Evolutionary conservation across 768 basidiomycete genomes (phyloP), one percentile per base, ranked within the genome.

Genomic region (Psilocybe sp.): DNA sequence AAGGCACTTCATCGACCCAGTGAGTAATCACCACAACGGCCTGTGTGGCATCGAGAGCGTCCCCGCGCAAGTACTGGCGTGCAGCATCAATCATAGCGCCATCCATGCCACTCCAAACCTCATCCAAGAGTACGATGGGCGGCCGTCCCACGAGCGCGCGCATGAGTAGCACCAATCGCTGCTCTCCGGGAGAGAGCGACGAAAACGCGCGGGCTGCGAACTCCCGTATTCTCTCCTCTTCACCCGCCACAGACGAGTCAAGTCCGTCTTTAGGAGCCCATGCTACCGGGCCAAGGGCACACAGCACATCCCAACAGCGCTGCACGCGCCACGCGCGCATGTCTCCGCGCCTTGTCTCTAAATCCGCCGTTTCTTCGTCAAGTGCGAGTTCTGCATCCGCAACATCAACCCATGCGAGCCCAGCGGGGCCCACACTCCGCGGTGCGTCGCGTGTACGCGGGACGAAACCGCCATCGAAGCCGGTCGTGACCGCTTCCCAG

Each of bases 81-180:
- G 84, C 89, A 34, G 79, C 78, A 14, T 65, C 65, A 28, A 95
- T 81, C 82, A 92, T 90, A 5, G 65, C 69, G 39, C 81, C 84
- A 55, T 90, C 90, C 91, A 98, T 95, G 19, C 94, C 95, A 18
- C 89, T 85, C 81, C 91, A 94, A 8, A 86, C 89, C 64, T 99
- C 96, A 60, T 99, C 96, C 36, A 98, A 69, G 9, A 98, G 72
- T 6, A 98, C 74, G 32, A 99, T 63, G 47, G 77, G 79, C 3
- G 90, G 88, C 12, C 75, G 70, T 12, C 80, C 80, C 8, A 95
- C 92, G 32, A 97, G 71, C 20, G 94, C 90, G 14, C 94, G 82
- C 78, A 95, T 84, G 38, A 98, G 75, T 34, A 98, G 70, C 15
- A 92, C 81, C 40, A 95, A 66, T 40, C 84, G 79, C 68, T 96